Evolutionary conservation across 345 rosid genomes (phyloP), one percentile per base, ranked within the genome.

Genomic region (Eucalyptus marginata): DNA sequence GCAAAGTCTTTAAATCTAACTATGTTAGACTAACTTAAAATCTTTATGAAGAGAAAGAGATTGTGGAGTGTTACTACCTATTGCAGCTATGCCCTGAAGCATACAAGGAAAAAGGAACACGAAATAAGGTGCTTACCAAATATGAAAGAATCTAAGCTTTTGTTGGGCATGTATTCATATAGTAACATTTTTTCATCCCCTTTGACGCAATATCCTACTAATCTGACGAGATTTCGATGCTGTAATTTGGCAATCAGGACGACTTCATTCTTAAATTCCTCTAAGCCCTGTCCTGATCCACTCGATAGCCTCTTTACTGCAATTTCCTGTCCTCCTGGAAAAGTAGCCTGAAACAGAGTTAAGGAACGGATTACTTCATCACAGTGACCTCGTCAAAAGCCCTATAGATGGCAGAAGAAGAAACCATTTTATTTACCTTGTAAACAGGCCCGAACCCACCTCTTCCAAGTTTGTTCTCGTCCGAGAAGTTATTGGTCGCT

Each of bases 401-500:
- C 43, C 22, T 10, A 31, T 20, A 31, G 40, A 66, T 16, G 7
- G 43, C 31, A 66, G 24, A 66, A 66, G 79, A 66, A 7, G 43
- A 66, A 31, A 16, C 79, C 40, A 66, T 66, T 16, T 66, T 66
- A 4, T 31, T 31, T 66, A 93, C 95, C 96, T 92, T 95, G 90
- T 93, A 95, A 83, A 95, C 96, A 13, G 95, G 93, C 43, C 97
- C 96, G 59, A 95, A 95, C 2, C 96, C 94, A 1, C 97, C 96
- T 87, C 88, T 92, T 13, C 96, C 97, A 10, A 94, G 94, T 90
- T 89, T 93, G 90, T 94, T 95, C 49, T 88, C 89, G 33, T 89
- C 91, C 1, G 94, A 93, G 83, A 95, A 95, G 87, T 90, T 90
- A 84, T 93, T 91, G 8, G 94, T 94, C 44, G 95, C 94, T 64